phyloP scores from a whole-genome alignment of 768 basidiomycete species.

The Pisolithus tinctorius region DNA sequence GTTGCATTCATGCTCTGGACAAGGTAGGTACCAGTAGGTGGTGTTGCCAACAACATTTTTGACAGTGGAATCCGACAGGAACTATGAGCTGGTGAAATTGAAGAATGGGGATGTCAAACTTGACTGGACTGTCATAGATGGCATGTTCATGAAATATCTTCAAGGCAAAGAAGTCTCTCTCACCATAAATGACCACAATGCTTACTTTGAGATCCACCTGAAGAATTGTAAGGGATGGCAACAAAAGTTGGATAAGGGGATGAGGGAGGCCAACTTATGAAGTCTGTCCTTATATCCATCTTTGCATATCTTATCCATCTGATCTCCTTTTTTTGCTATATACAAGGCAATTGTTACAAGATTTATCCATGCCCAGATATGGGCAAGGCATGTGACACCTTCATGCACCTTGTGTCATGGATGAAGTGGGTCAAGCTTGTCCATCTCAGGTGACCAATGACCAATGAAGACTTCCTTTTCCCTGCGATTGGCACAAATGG shows the following conservation, averaged over 20 bases:
- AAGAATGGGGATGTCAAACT: slow-evolving; percentile 16
- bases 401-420: background rate
- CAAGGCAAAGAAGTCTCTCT: background rate
- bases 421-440: background rate
- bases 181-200: slow-evolving; percentile 4
- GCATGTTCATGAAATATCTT: slow-evolving; percentile 1
- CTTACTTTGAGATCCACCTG: slow-evolving; percentile 17
- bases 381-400: background rate
- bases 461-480: slow-evolving; percentile 14
- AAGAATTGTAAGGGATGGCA: slow-evolving; percentile 12
- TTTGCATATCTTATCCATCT: background rate
- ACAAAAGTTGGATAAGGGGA: too few relatives aligned
- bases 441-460: slow-evolving; percentile 4
- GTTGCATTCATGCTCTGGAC: too few relatives aligned
- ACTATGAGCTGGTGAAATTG: slow-evolving; percentile 25
- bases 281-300: too few relatives aligned
- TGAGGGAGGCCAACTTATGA: too few relatives aligned
- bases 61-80: slow-evolving; percentile 9
- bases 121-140: background rate
- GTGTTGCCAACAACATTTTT: background rate
- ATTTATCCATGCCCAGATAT: background rate
- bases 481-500: slow-evolving; percentile 18
- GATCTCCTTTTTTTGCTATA: too few relatives aligned
- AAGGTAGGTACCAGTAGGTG: too few relatives aligned
- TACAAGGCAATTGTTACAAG: slow-evolving; percentile 2